Percentiles rank a stretch among this genome's conserved stretches.
Evolutionary conservation across 2,329 filamentous ascomycete genomes (phyloP).

Genomic region (Colletotrichum siamense): DNA sequence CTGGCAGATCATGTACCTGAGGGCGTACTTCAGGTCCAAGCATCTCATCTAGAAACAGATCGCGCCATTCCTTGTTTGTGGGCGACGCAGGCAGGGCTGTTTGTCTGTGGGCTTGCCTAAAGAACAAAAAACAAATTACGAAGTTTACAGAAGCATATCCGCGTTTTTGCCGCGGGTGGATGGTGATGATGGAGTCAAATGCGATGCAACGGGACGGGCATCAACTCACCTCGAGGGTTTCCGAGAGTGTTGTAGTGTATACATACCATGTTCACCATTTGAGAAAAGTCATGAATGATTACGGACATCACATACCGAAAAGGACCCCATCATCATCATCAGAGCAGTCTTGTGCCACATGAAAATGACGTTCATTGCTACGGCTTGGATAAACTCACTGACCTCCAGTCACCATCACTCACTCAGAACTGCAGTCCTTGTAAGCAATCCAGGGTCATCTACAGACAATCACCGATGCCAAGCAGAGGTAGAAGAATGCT

Average conservation of each 20-base stretch:
- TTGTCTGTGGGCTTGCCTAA: not conserved
- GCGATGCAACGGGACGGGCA: conserved; percentile 11
- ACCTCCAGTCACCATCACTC: not conserved
- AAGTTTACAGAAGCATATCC: conserved; percentile 2
- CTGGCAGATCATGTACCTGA: conserved; percentile 98
- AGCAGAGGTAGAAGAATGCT: not conserved
- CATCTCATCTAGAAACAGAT: conserved; percentile 63
- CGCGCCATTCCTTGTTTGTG: not conserved
- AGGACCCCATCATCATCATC: not conserved
- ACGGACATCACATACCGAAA: not conserved
- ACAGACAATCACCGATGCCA: not conserved
- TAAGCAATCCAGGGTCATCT: not conserved
- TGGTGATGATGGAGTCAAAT: conserved; percentile 3
- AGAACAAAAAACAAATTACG: not conserved
- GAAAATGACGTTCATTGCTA: not conserved
- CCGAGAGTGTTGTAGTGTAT: conserved; percentile 19
- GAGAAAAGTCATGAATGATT: conserved; percentile 22
- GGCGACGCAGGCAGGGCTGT: not conserved
- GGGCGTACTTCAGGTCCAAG: conserved; percentile 93
- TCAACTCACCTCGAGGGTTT: conserved; percentile 17
- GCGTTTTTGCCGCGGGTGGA: not conserved
- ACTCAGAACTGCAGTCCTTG: not conserved
- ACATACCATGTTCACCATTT: conserved; percentile 16
- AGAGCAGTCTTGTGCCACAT: not conserved
- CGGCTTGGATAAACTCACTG: not conserved